phyloP scores from a whole-genome alignment of 306 rosid genomes.

The Glycine soja region DNA sequence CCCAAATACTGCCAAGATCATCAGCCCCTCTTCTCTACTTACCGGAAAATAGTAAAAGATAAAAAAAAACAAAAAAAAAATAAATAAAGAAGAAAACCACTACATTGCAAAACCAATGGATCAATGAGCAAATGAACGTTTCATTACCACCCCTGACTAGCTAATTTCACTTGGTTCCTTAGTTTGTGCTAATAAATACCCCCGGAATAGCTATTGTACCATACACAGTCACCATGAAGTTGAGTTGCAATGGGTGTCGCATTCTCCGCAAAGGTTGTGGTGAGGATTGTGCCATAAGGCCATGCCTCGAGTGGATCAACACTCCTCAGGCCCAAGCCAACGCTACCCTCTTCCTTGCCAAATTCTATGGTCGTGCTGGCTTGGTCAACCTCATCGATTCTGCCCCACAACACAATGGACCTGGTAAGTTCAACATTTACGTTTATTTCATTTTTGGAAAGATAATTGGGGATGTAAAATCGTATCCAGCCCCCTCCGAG shows the following conservation, averaged over 20 bases:
- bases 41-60: not conserved
- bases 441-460: not conserved
- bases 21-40: not conserved
- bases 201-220: not conserved
- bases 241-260: slow-evolving; percentile 77
- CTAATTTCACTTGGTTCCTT: not conserved
- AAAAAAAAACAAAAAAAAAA: not conserved
- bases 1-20: not conserved
- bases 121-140: not conserved
- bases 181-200: slow-evolving; percentile 23
- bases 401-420: slow-evolving; percentile 53
- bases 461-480: not conserved
- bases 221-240: slow-evolving; percentile 46
- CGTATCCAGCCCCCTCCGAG: not conserved
- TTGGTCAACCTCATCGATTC: slow-evolving; percentile 69
- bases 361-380: slow-evolving; percentile 76
- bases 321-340: slow-evolving; percentile 67
- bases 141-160: not conserved
- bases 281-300: slow-evolving; percentile 59
- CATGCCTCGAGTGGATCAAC: slow-evolving; percentile 67
- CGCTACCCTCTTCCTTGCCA: slow-evolving; percentile 76
- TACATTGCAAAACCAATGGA: slow-evolving; percentile 10
- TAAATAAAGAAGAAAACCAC: not conserved
- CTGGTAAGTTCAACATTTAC: slow-evolving; percentile 46
- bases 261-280: slow-evolving; percentile 72